Evolutionary conservation across 192 early-diverging fungal genomes (phyloP), one percentile per base, ranked within the genome.

Genomic region (Ambispora gerdemannii): DNA sequence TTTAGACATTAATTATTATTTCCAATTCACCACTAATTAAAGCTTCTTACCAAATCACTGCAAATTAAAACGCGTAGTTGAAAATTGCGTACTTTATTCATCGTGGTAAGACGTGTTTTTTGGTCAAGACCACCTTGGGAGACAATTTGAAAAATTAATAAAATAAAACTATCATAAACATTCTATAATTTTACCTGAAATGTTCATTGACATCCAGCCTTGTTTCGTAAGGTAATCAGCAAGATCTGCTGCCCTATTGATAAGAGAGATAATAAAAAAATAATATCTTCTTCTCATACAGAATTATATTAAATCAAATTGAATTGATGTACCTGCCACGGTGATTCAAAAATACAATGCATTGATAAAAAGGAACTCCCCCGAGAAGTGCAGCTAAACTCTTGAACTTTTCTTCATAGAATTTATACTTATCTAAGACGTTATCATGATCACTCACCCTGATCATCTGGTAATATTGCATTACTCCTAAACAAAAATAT

Each of bases 331-430:
- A 71, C 63, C 68, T 74, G 15, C 73, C 72, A 20, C 78, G 70
- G 58, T 81, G 83, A 66, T 88, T 88, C 22, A 84, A 34, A 75
- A 88, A 88, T 7, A 87, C 74, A 32, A 87, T 86, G 30, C 81
- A 82, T 59, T 87, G 86, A 56, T 87, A 87, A 63, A 86, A 87
- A 6, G 83, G 78, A 0, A 84, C 75, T 10, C 75, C 75, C 8
- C 74, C 68, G 27, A 87, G 74, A 3, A 87, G 47, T 13, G 75
- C 68, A 2, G 72, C 78, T 6, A 80, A 53, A 30, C 75, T 75
- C 52, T 80, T 71, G 67, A 81, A 82, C 28, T 87, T 87, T 36
- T 66, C 71, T 24, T 83, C 73, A 64, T 81, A 78, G 4, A 83
- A 70, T 20, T 67, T 60, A 0, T 68, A 71, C 36, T 72, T 71